A percentile compares a stretch with the other conserved stretches of the same genome.
phyloP scores from a whole-genome alignment of 2,329 filamentous ascomycete species.

The Colletotrichum sp. region DNA sequence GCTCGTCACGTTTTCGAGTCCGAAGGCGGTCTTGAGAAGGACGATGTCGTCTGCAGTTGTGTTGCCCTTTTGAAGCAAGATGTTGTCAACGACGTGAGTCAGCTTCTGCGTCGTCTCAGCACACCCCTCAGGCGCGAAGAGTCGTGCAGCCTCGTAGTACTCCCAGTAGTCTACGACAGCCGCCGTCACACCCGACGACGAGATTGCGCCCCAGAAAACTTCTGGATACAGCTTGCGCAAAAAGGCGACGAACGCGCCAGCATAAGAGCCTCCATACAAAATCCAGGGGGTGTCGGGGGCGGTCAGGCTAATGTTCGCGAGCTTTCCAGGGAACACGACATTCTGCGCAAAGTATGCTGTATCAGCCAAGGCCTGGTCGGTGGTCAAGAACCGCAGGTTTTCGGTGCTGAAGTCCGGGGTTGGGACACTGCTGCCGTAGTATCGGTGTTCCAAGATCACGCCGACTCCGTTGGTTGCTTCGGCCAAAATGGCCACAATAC shows the following conservation, averaged over 20 bases:
- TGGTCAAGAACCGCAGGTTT: constrained; percentile 81
- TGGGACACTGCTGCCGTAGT: constrained; percentile 81
- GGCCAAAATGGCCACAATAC: constrained; percentile 74
- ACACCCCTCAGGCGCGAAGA: constrained; percentile 62
- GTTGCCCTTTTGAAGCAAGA: constrained; percentile 43
- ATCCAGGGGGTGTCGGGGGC: constrained; percentile 73
- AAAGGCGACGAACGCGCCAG: constrained; percentile 80
- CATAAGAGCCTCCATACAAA: constrained; percentile 84
- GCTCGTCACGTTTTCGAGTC: constrained; percentile 43
- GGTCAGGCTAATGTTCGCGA: constrained; percentile 71
- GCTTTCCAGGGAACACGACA: constrained; percentile 67
- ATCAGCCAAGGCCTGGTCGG: constrained; percentile 83
- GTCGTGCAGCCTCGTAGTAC: constrained; percentile 56
- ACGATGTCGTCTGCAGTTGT: constrained; percentile 16
- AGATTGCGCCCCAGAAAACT: constrained; percentile 78
- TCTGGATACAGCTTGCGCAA: constrained; percentile 79
- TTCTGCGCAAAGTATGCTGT: constrained; percentile 80
- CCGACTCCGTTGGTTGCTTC: constrained; percentile 75
- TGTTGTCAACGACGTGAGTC: constrained; percentile 55
- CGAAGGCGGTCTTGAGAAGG: constrained; percentile 51
- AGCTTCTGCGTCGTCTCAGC: constrained; percentile 66
- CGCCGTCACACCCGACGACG: constrained; percentile 78
- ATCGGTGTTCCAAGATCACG: constrained; percentile 85
- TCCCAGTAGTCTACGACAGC: constrained; percentile 81
- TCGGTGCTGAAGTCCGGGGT: constrained; percentile 67